Evolutionary conservation across 768 basidiomycete genomes (phyloP).

Genomic region (Amylocystis lapponica): DNA sequence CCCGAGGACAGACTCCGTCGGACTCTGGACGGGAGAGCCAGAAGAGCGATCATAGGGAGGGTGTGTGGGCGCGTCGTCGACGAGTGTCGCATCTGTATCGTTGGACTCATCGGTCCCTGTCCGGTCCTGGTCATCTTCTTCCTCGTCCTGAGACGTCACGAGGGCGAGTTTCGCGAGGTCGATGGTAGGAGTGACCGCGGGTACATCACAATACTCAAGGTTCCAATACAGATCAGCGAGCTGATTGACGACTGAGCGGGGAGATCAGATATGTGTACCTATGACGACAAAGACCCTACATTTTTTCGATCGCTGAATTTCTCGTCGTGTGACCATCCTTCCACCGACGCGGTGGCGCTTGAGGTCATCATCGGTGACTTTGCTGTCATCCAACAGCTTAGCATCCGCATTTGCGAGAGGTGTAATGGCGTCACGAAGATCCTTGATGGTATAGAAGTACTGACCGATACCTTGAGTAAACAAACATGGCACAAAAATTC

Average conservation of each 20-base stretch:
- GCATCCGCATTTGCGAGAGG: slow-evolving; percentile 49
- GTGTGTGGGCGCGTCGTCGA: slow-evolving; percentile 54
- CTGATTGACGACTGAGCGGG: slow-evolving; percentile 79
- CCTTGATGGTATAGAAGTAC: slow-evolving; percentile 96
- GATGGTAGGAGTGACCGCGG: slow-evolving; percentile 75
- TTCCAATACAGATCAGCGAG: slow-evolving; percentile 75
- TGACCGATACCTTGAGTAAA: too few relatives aligned
- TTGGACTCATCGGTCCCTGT: slow-evolving; percentile 77
- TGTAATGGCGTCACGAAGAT: slow-evolving; percentile 71
- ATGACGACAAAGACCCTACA: slow-evolving; percentile 50
- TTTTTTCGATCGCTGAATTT: slow-evolving; percentile 79
- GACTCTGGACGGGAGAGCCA: slow-evolving; percentile 18
- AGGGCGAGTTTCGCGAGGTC: slow-evolving; percentile 90
- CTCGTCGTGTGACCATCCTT: slow-evolving; percentile 70
- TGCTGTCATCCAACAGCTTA: slow-evolving; percentile 58
- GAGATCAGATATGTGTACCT: slow-evolving; percentile 9
- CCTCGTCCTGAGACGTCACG: slow-evolving; percentile 86
- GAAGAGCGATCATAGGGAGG: slow-evolving; percentile 29
- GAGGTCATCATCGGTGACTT: slow-evolving; percentile 74
- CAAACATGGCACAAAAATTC: too few relatives aligned
- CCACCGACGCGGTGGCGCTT: slow-evolving; percentile 86
- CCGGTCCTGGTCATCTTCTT: slow-evolving; percentile 69
- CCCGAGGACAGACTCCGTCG: slow-evolving; percentile 48
- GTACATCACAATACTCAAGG: slow-evolving; percentile 57
- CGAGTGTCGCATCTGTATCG: slow-evolving; percentile 84